Evolutionary conservation across 2,329 filamentous ascomycete genomes (phyloP), one percentile per base, ranked within the genome.

Genomic region (Aciculosporium take): DNA sequence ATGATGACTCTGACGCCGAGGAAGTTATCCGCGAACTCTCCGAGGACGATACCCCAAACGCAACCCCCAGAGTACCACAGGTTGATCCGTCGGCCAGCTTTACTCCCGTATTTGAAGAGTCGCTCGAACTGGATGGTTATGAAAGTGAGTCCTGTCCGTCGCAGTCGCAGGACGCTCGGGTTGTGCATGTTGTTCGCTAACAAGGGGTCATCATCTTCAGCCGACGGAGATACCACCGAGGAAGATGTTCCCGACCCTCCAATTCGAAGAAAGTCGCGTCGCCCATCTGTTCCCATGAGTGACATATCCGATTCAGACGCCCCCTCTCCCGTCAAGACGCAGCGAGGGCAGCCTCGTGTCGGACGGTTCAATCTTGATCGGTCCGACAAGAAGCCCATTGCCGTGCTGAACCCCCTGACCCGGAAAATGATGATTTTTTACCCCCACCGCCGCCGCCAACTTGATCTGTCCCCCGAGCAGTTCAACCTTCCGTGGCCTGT

Each of bases 371-470:
- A 70, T 42, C 57, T 77, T 10, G 67, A 75, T 50, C 66, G 64
- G 39, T 66, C 67, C 2, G 64, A 68, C 45, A 68, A 67, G 49
- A 76, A 76, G 49, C 74, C 74, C 7, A 70, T 76, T 40, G 73
- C 71, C 20, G 71, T 77, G 17, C 56, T 76, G 28, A 73, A 78
- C 46, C 72, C 72, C 2, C 58, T 64, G 40, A 72, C 72, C 2
- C 65, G 71, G 44, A 76, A 76, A 56, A 72, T 77, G 67, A 76
- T 77, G 67, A 76, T 78, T 42, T 76, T 77, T 49, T 77, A 73
- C 0, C 72, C 71, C 6, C 65, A 71, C 40, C 63, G 62, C 29
- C 61, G 62, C 36, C 63, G 64, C 40, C 63, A 64, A 37, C 58
- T 74, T 13, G 71, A 75, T 45, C 55, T 74, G 18, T 72, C 71